These are phyloP conservation scores for Brettanomyces custersianus DNA, from an alignment of 805 yeast genomes.

Conservation along the genomic window DNA sequence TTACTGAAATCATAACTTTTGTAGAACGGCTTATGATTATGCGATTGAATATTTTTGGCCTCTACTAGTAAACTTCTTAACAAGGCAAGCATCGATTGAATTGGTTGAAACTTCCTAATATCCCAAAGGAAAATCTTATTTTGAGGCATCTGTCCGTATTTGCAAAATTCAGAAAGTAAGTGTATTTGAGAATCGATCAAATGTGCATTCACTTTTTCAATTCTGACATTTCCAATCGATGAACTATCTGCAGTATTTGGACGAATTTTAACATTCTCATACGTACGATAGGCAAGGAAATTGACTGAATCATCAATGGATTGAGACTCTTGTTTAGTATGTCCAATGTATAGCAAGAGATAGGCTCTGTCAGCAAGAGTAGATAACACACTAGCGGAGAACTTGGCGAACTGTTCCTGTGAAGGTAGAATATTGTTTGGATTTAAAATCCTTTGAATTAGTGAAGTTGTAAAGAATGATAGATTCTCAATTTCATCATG, in stretches of 20 bases:
- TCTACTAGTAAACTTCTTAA: conserved; percentile 10
- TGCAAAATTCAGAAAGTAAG: conserved; percentile 11
- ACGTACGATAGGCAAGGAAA: neutral
- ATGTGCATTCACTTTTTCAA: conserved; percentile 4
- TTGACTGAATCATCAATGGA: neutral
- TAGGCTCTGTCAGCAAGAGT: conserved; percentile 16
- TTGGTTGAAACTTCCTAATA: conserved; percentile 20
- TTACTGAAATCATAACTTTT: conserved; percentile 1
- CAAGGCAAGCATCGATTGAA: conserved; percentile 14
- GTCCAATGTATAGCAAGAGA: conserved; percentile 10
- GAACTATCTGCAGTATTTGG: conserved; percentile 5
- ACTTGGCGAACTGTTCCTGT: conserved; percentile 11
- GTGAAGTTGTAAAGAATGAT: conserved; percentile 12
- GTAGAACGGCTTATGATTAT: neutral
- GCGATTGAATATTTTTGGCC: conserved; percentile 3
- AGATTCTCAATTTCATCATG: conserved; percentile 13
- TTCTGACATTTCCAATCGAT: conserved; percentile 9
- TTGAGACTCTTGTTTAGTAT: conserved; percentile 1
- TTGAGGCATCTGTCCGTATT: conserved; percentile 17
- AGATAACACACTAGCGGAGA: conserved; percentile 12
- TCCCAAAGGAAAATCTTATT: conserved; percentile 17
- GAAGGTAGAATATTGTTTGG: conserved; percentile 10
- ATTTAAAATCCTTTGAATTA: conserved; percentile 15
- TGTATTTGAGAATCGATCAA: conserved; percentile 12
- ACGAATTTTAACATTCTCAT: neutral